Percentiles rank a stretch among this genome's conserved stretches.
Evolutionary conservation across 331 rosid genomes (phyloP).

Genomic region (Acacia concinna): DNA sequence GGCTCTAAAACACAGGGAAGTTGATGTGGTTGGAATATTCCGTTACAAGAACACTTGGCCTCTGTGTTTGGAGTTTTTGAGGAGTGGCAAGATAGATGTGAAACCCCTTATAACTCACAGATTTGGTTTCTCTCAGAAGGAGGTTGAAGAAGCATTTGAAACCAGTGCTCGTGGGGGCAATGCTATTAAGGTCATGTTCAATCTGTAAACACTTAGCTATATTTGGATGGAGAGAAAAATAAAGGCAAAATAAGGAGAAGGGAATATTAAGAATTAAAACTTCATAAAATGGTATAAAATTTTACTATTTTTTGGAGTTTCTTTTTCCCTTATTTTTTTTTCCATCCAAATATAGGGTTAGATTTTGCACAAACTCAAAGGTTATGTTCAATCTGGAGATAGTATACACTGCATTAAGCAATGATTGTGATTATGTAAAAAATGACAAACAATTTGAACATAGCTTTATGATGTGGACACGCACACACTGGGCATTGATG

Average conservation of each 20-base stretch:
- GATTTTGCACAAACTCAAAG: neutral
- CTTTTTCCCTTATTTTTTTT: no score
- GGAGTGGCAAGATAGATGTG: slow-evolving; percentile 81
- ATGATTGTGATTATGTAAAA: no score
- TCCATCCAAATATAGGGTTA: no score
- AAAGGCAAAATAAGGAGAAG: no score
- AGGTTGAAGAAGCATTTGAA: slow-evolving; percentile 88
- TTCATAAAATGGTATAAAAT: no score
- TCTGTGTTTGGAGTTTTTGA: slow-evolving; percentile 75
- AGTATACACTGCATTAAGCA: neutral
- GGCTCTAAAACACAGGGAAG: slow-evolving; percentile 53
- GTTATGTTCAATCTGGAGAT: neutral
- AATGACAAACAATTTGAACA: neutral
- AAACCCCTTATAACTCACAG: slow-evolving; percentile 87
- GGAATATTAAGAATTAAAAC: no score
- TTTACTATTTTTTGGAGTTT: no score
- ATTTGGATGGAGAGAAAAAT: no score
- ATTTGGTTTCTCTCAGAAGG: slow-evolving; percentile 80
- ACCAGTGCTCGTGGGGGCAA: slow-evolving; percentile 91
- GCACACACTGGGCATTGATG: no score
- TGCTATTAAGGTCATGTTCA: slow-evolving; percentile 96
- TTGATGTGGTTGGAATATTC: slow-evolving; percentile 79
- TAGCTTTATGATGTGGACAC: no score
- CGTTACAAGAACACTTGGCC: slow-evolving; percentile 97
- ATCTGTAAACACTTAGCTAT: slow-evolving; percentile 27